Base-by-base conservation (phyloP, 495 filamentous ascomycete species). In the Beverwykella pulmonaria region DNA sequence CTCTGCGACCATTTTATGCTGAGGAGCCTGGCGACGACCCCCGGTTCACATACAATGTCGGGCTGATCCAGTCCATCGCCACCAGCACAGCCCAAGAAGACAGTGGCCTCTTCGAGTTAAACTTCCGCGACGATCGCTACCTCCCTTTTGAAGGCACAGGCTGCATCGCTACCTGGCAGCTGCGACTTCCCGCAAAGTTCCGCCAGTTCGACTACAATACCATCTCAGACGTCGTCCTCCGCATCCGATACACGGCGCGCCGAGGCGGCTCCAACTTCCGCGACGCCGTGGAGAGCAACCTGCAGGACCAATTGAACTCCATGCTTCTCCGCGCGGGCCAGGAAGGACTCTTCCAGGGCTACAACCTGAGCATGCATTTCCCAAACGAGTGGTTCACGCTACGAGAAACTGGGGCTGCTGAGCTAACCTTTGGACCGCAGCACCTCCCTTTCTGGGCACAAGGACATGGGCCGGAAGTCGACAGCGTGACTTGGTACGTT, bases 1-100 rank as follows among this genome's bases (percentile, higher is more conserved):
- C 9, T 17, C 36, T 9, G 17, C n/a, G n/a, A n/a, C n/a, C n/a
- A n/a, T n/a, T n/a, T n/a, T 41, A 41, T 17, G 17, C 17, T 9
- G 8, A 8, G 8, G 9, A 41, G 36, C 9, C 9, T 17, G 26
- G 1, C 6, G 15, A 7, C 52, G 52, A 57, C 34, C 14, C 25
- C 23, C 59, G 25, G 9, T 56, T 32, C 32, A 14, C 9, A 3
- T 12, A 22, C 3, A 23, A 49, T 19, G 10, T 25, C 14, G 49
- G 73, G n/a, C 74, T 75, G 19, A 58, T 74, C 29, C 47, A 56
- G 0, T 29, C 71, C 34, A 65, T 80, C 20, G 77, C 77, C 32
- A 47, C 75, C 17, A 68, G 41, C 49, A 53, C 20, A 19, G 72
- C 71, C 0, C 29, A 65, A 19, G 17, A 44, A 9, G 79, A 80